A percentile compares a stretch with the other conserved stretches of the same genome.
These are phyloP conservation scores for Parachlorella kessleri DNA, from an alignment of 139 green algal species.

Conservation along the genomic window DNA sequence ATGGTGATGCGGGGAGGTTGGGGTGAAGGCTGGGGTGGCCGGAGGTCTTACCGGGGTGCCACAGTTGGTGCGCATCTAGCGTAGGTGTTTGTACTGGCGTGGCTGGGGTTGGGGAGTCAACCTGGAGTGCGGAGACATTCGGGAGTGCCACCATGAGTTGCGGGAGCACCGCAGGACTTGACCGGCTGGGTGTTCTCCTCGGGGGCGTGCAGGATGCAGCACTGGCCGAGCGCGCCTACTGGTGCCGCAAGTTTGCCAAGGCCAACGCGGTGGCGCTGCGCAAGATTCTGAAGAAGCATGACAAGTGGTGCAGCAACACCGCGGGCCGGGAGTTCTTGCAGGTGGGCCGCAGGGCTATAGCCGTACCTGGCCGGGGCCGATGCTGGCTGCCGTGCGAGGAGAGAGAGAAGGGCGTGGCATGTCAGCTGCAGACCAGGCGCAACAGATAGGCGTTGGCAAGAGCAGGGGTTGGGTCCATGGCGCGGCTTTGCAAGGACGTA, in stretches of 20 bases:
- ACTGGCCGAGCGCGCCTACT: conserved; percentile 44
- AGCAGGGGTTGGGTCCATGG: neutral
- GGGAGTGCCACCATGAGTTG: neutral
- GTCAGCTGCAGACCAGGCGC: no score
- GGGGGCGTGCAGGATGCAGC: neutral
- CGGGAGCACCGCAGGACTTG: no score
- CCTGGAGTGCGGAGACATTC: neutral
- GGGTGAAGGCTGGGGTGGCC: no score
- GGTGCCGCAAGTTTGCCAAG: conserved; percentile 51
- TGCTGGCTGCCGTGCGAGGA: no score
- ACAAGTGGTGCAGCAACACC: conserved; percentile 46
- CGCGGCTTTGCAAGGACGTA: neutral
- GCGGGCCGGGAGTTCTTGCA: conserved; percentile 45
- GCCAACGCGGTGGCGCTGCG: conserved; percentile 53
- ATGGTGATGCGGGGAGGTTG: no score
- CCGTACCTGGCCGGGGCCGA: neutral
- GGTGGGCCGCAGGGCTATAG: neutral
- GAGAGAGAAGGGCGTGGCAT: no score
- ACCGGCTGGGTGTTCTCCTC: no score
- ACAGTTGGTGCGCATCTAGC: neutral
- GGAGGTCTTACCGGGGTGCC: neutral
- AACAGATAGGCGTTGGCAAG: no score
- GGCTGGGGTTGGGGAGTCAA: neutral
- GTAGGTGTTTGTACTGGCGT: neutral
- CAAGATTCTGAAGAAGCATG: conserved; percentile 67